Base-by-base conservation (phyloP, 306 rosid genomes). In the Castanea mollissima region DNA sequence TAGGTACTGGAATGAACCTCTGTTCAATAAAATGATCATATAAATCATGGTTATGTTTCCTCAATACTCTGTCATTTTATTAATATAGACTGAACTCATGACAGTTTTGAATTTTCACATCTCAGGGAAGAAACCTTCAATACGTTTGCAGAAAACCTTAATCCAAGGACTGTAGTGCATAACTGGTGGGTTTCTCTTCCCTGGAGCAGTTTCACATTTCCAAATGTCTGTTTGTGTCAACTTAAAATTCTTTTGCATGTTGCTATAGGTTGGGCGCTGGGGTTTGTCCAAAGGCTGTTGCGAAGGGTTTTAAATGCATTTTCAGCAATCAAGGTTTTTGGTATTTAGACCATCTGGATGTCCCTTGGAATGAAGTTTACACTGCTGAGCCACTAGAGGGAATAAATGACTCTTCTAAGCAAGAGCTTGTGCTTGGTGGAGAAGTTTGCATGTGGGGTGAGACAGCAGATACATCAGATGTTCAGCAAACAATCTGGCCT, bases 371-470 rank as follows among this genome's bases (percentile, higher is more conserved):
- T 31, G 38, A 20, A 12, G 82, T 89, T 31, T 93, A 93, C 34
- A 86, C 67, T 16, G 96, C 97, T 2, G 98, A 96, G 76, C 99
- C 99, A 71, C 88, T 89, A 29, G 91, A 93, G 77, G 98, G 94
- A 76, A 88, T 96, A 84, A 4, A 49, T 1, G 79, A 87, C 25
- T 60, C 82, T 78, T 81, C 91, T 16, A 79, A 89, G 84, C 93
- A 88, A 85, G 78, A 89, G 76, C 99, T 93, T 82, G 90, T 95
- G 62, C 76, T 95, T 72, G 99, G 99, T 67, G 99, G 99, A 81
- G 97, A 96, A 88, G 98, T 90, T 78, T 95, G 99, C 86, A 91
- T 95, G 99, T 95, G 99, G 99, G 87, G 83, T 31, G 99, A 95
- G 86, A 90, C 86, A 6, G 97, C 86, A 62, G 99, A 93, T 82